Percentiles rank a stretch among this genome's conserved stretches.
Evolutionary conservation across 768 basidiomycete species (phyloP).

Genomic region (Kwoniella dejecticola): DNA sequence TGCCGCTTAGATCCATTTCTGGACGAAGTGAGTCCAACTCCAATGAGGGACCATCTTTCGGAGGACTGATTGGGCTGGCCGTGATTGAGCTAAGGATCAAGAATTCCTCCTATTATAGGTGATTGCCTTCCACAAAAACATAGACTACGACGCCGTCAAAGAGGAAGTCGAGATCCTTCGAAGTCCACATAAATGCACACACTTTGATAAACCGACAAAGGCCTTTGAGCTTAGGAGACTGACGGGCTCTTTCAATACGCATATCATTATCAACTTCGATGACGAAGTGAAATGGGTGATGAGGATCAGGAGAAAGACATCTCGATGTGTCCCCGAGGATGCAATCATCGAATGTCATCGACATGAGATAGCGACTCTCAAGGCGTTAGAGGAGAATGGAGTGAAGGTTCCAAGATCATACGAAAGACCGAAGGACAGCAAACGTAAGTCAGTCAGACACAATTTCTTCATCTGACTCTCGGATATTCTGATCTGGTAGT

Average conservation of each 20-base stretch:
- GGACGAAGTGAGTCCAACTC: not conserved
- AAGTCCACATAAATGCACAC: not conserved
- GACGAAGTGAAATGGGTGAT: slow-evolving; percentile 25
- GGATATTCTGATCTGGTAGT: too few relatives aligned
- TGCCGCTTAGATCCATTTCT: not conserved
- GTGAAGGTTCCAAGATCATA: slow-evolving; percentile 9
- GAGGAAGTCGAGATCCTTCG: slow-evolving; percentile 5
- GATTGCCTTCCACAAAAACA: not conserved
- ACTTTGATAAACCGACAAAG: not conserved
- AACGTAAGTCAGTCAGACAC: not conserved
- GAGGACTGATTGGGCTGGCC: too few relatives aligned
- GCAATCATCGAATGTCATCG: not conserved
- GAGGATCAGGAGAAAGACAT: slow-evolving; percentile 22
- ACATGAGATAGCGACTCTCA: slow-evolving; percentile 27
- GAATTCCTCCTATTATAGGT: not conserved
- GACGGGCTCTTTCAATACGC: slow-evolving; percentile 10
- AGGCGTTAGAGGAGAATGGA: slow-evolving; percentile 9
- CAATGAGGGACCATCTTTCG: not conserved
- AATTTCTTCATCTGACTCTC: not conserved
- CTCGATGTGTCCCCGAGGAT: not conserved
- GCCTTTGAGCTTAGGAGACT: not conserved
- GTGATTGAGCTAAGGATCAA: too few relatives aligned
- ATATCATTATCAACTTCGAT: slow-evolving; percentile 22
- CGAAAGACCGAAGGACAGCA: not conserved
- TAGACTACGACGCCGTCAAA: not conserved